Evolutionary conservation across 1,284 basidiomycete species (phyloP).

Genomic region (Neotropicomus parvogracilis): DNA sequence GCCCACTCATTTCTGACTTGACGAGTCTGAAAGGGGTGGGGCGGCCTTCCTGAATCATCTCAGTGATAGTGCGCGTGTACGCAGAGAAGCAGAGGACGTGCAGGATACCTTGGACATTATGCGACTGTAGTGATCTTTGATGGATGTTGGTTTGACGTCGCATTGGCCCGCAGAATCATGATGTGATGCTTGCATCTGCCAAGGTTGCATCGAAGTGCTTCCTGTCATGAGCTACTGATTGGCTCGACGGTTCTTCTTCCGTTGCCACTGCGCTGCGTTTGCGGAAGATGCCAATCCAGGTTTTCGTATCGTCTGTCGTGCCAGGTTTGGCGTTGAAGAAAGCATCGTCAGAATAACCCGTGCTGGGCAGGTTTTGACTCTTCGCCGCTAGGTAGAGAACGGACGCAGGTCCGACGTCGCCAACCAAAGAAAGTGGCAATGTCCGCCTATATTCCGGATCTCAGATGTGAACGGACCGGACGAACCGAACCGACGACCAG

Average conservation of each 20-base stretch:
- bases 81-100: conserved; percentile 44
- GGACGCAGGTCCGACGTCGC: conserved; percentile 43
- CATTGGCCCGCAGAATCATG: conserved; percentile 43
- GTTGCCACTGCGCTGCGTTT: conserved; percentile 43
- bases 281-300: conserved; percentile 64
- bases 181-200: conserved; percentile 57
- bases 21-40: conserved; percentile 52
- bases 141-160: conserved; percentile 8
- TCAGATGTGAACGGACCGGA: conserved; percentile 15
- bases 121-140: conserved; percentile 14
- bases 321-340: no score
- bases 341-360: conserved; percentile 37
- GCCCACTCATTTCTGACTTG: conserved; percentile 43
- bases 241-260: conserved; percentile 37
- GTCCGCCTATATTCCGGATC: conserved; percentile 4
- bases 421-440: conserved; percentile 55
- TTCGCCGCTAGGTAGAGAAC: conserved; percentile 34
- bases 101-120: conserved; percentile 38
- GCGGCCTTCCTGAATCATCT: conserved; percentile 32
- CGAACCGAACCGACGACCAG: conserved; percentile 15
- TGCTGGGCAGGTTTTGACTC: not conserved
- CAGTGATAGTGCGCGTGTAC: conserved; percentile 32
- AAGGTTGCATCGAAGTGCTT: conserved; percentile 63
- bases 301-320: no score
- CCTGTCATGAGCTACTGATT: conserved; percentile 60